Percentiles rank a stretch among this genome's conserved stretches.
phyloP scores from a whole-genome alignment of 768 basidiomycete species.

The Podaxis rugospora region DNA sequence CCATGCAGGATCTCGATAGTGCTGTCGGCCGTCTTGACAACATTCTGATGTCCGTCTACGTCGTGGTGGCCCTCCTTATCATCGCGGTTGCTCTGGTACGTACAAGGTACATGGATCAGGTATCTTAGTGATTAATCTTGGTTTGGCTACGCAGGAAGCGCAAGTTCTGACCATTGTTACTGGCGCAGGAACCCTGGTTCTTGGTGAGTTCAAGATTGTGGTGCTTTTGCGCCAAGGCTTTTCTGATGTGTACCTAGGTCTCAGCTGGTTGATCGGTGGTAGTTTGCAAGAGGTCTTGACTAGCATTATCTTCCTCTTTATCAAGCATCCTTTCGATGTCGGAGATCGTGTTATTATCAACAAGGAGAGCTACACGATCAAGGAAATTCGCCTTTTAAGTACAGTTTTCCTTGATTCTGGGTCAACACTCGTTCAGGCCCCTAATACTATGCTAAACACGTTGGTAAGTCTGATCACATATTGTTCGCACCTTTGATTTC shows the following conservation, averaged over 20 bases:
- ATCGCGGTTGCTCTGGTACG: constrained; percentile 76
- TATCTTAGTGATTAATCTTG: not conserved
- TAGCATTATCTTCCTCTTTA: constrained; percentile 88
- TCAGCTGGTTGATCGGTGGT: constrained; percentile 85
- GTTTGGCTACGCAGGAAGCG: constrained; percentile 45
- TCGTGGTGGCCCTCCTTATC: constrained; percentile 69
- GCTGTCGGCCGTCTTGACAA: constrained; percentile 85
- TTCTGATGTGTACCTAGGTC: constrained; percentile 33
- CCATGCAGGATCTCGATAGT: constrained; percentile 86
- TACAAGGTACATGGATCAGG: constrained; percentile 13
- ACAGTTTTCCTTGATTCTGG: constrained; percentile 65
- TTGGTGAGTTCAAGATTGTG: constrained; percentile 29
- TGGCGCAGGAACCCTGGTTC: constrained; percentile 60
- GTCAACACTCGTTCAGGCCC: constrained; percentile 64
- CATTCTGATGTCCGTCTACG: constrained; percentile 79
- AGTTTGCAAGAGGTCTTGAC: constrained; percentile 78
- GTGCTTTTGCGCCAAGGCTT: constrained; percentile 4
- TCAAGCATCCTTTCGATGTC: constrained; percentile 83
- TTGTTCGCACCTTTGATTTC: not conserved
- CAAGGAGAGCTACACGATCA: constrained; percentile 66
- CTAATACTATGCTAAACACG: constrained; percentile 57
- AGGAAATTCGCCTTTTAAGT: constrained; percentile 81
- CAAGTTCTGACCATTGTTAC: constrained; percentile 72
- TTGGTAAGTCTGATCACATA: constrained; percentile 31
- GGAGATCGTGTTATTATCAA: constrained; percentile 64